A percentile compares a stretch with the other conserved stretches of the same genome.
These are phyloP conservation scores for Globisporangium cylindrosporum DNA, from an alignment of 352 stramenopile species.

Conservation along the genomic window DNA sequence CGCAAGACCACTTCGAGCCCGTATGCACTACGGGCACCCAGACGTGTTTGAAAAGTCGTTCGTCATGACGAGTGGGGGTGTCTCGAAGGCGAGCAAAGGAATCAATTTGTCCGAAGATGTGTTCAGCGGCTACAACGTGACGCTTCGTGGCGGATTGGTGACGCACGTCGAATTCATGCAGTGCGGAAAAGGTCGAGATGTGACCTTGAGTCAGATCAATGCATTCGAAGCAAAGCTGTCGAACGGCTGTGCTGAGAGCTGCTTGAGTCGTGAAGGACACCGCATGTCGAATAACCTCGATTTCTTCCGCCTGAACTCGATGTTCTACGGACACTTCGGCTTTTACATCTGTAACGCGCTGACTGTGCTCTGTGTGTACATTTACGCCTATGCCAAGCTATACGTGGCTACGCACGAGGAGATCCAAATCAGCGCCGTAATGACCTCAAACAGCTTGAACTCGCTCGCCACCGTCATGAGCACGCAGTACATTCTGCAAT, in stretches of 20 bases:
- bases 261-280: slow-evolving; percentile 77
- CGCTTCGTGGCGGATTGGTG: slow-evolving; percentile 72
- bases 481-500: slow-evolving; percentile 86
- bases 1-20: slow-evolving; percentile 64
- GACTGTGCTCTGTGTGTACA: slow-evolving; percentile 84
- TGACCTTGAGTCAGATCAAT: slow-evolving; percentile 87
- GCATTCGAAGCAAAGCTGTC: slow-evolving; percentile 87
- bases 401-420: slow-evolving; percentile 77
- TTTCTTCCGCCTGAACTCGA: slow-evolving; percentile 86
- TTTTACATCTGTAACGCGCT: slow-evolving; percentile 89
- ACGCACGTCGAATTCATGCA: slow-evolving; percentile 89
- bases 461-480: slow-evolving; percentile 76
- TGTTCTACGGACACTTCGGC: slow-evolving; percentile 87
- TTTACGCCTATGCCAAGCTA: slow-evolving; percentile 84
- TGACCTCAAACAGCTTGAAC: slow-evolving; percentile 54
- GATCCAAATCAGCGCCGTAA: slow-evolving; percentile 54
- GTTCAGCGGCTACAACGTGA: slow-evolving; percentile 87
- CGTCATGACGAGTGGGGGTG: slow-evolving; percentile 76
- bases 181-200: slow-evolving; percentile 84
- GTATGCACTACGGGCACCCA: slow-evolving; percentile 87
- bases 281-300: slow-evolving; percentile 74
- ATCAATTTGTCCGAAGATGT: slow-evolving; percentile 90
- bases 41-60: slow-evolving; percentile 89
- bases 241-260: slow-evolving; percentile 81
- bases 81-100: slow-evolving; percentile 86